Conservation (phyloP, 768 basidiomycete species). For the Gelatoporia subvermispora region DNA sequence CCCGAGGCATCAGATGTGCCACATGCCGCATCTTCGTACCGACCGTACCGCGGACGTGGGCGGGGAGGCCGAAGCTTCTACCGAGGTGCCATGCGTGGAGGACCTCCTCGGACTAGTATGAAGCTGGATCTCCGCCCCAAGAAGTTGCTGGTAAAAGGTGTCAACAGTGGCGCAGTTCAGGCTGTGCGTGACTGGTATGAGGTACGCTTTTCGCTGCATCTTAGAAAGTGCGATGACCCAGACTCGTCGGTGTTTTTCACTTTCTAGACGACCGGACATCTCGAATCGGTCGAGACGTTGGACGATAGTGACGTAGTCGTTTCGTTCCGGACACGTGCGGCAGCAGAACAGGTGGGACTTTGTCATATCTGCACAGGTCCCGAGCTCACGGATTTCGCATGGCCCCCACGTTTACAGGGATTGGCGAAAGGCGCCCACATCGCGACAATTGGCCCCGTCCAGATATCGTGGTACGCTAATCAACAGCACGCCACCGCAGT, state of each 20-base stretch:
- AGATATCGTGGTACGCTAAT: slow-evolving; percentile 61
- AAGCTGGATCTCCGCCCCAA: slow-evolving; percentile 88
- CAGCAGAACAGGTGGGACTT: slow-evolving; percentile 67
- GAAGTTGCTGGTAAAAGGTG: slow-evolving; percentile 71
- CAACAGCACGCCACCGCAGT: slow-evolving; percentile 9
- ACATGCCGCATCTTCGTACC: slow-evolving; percentile 28
- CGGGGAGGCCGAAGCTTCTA: slow-evolving; percentile 58
- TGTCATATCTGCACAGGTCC: background rate
- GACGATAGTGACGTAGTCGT: slow-evolving; percentile 61
- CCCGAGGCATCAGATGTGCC: slow-evolving; percentile 39
- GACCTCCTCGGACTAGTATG: slow-evolving; percentile 67
- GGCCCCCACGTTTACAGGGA: slow-evolving; percentile 39
- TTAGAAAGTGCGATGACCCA: background rate
- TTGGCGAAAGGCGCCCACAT: slow-evolving; percentile 68
- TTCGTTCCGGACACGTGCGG: slow-evolving; percentile 63
- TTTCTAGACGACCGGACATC: slow-evolving; percentile 57
- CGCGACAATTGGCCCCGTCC: slow-evolving; percentile 58
- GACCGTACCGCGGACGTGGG: slow-evolving; percentile 60
- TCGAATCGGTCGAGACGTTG: slow-evolving; percentile 56
- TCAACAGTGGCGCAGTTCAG: slow-evolving; percentile 47
- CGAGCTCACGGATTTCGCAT: slow-evolving; percentile 6
- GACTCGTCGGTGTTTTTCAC: slow-evolving; percentile 11
- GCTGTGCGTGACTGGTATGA: slow-evolving; percentile 82
- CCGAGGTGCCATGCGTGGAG: slow-evolving; percentile 61
- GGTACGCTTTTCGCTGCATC: slow-evolving; percentile 31